These are phyloP conservation scores for Pelargonium citronellum DNA, from an alignment of 441 rosid genomes.

Conservation along the genomic window DNA sequence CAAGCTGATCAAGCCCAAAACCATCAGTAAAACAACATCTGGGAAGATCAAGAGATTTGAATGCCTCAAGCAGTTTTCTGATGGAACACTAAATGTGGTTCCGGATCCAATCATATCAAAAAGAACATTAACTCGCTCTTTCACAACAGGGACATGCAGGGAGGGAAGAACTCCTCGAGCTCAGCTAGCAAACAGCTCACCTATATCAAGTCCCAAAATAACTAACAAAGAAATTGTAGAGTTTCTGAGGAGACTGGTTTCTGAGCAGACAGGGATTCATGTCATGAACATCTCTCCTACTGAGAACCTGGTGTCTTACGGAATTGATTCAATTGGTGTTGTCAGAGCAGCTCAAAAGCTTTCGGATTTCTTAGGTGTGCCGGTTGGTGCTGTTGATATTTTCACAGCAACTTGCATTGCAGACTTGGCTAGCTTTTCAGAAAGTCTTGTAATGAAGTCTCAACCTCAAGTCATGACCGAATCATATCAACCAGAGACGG, in stretches of 20 bases:
- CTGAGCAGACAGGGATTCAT: constrained; percentile 51
- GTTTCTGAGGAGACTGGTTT: constrained; percentile 43
- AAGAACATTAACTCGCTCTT: constrained; percentile 35
- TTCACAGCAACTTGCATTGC: constrained; percentile 62
- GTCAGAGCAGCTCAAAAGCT: constrained; percentile 73
- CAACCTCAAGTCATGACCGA: constrained; percentile 34
- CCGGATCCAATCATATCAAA: constrained; percentile 36
- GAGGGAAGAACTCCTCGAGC: constrained; percentile 43
- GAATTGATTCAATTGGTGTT: constrained; percentile 69
- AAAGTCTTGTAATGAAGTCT: constrained; percentile 44
- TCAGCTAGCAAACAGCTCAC: constrained; percentile 27
- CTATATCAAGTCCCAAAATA: constrained; percentile 23
- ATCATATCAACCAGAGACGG: constrained; percentile 29
- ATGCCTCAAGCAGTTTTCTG: constrained; percentile 55
- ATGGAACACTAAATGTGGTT: constrained; percentile 41
- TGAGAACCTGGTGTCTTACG: constrained; percentile 55
- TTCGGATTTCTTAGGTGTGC: constrained; percentile 55
- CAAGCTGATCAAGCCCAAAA: constrained; percentile 56
- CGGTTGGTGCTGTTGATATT: constrained; percentile 68
- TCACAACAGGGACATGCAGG: constrained; percentile 47
- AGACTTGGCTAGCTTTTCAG: constrained; percentile 59
- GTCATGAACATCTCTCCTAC: constrained; percentile 38
- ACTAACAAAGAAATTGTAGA: constrained; percentile 43
- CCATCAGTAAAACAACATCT: constrained; percentile 63
- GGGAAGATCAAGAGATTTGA: constrained; percentile 77